Evolutionary conservation across 179 eudicot species (phyloP).

Genomic region (Beta macrorhiza): DNA sequence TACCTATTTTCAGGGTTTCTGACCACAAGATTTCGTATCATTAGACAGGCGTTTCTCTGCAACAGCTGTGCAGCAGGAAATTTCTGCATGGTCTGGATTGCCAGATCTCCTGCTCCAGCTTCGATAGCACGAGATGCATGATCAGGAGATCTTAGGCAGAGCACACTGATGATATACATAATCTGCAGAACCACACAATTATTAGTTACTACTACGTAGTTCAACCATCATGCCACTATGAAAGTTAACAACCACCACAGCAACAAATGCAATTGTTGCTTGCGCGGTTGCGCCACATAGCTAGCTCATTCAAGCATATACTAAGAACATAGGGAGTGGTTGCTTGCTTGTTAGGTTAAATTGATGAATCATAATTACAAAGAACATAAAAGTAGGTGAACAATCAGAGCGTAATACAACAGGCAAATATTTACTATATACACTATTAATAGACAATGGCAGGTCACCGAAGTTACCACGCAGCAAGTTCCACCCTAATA

Average conservation of each 20-base stretch:
- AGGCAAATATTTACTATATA: not conserved
- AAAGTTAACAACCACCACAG: not conserved
- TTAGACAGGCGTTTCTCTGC: slow-evolving; percentile 77
- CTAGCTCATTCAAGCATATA: not conserved
- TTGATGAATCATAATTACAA: not conserved
- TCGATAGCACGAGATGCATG: slow-evolving; percentile 83
- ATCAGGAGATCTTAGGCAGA: slow-evolving; percentile 78
- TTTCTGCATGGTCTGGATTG: slow-evolving; percentile 80
- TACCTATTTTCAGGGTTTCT: slow-evolving; percentile 95
- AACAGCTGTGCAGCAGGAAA: slow-evolving; percentile 66
- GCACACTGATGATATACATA: slow-evolving; percentile 67
- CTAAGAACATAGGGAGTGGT: not conserved
- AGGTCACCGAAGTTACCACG: not conserved
- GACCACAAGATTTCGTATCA: slow-evolving; percentile 91
- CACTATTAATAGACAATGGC: not conserved
- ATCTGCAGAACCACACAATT: slow-evolving; percentile 39
- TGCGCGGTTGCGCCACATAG: no score
- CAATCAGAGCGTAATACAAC: not conserved
- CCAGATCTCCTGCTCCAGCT: slow-evolving; percentile 98
- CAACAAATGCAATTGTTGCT: not conserved
- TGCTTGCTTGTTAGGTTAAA: not conserved
- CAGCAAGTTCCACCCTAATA: not conserved
- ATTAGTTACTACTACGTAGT: not conserved
- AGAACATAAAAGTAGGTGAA: not conserved
- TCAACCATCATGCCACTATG: not conserved